Evolutionary conservation across 108 stramenopile genomes (phyloP), one percentile per base, ranked within the genome.

Genomic region (Discostella stelligeroides): DNA sequence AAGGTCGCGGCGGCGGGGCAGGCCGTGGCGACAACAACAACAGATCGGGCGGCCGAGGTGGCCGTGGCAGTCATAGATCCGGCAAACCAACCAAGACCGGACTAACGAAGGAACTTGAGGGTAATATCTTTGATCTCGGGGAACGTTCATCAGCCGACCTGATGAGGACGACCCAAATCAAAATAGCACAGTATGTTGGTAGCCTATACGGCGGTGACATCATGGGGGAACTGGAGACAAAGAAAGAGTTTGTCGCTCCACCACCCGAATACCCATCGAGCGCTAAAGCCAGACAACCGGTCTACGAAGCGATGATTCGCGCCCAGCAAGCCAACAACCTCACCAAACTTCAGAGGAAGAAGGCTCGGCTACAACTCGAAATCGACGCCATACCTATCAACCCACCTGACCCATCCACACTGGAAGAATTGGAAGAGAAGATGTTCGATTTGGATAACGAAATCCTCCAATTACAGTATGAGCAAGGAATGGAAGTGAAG

Each of bases 191-290:
- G 49, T 65, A 65, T 25, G 45, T 65, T 13, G 46, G 63, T 23
- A 49, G 63, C 18, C 23, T 49, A 24, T 65, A 65, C 24, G 63
- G 63, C 15, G 63, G 63, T 23, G 45, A 65, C 45, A 49, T 65
- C n/a, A 65, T 65, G 63, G 63, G 63, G 13, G 63, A 65, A 24
- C 24, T 65, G 47, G 63, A 65, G 47, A 65, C 63, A 42, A 65
- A 65, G 63, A 65, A 47, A 13, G 63, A 65, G 18, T 65, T 65
- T 29, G 63, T 65, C n/a, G 29, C 47, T 49, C 63, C 47, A 17
- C 63, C 63, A 14, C 14, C 24, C 17, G 47, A 65, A 65, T 65
- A 65, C 24, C 63, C 63, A 9, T n/a, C 12, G 12, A 49, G 20
- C 29, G 63, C 63, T 11, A 14, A 45, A 7, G 47, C 47, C 2